phyloP scores from a whole-genome alignment of 768 basidiomycete species.

The Leccinum aurantiacum region DNA sequence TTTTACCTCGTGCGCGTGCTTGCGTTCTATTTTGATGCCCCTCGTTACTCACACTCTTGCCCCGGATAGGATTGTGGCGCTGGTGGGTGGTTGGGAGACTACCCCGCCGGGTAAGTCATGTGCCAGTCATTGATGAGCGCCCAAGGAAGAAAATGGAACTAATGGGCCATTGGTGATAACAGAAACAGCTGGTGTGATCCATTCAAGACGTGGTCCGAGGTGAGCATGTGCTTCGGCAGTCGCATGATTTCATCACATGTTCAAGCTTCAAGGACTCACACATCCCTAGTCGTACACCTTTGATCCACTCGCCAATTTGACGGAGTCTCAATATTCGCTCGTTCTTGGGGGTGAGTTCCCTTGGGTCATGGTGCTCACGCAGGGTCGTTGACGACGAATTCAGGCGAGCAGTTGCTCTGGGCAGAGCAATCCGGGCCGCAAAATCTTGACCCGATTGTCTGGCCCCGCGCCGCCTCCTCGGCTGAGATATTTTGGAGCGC shows the following conservation, averaged over 20 bases:
- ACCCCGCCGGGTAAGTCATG: constrained; percentile 31
- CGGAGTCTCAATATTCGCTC: constrained; percentile 33
- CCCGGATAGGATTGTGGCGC: constrained; percentile 43
- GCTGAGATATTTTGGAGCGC: constrained; percentile 60
- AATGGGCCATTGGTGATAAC: not conserved
- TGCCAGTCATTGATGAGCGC: not conserved
- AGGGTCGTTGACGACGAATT: constrained; percentile 2
- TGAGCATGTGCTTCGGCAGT: constrained; percentile 21
- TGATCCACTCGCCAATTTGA: constrained; percentile 48
- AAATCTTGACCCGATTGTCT: constrained; percentile 45
- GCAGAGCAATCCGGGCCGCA: constrained; percentile 44
- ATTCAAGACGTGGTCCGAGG: constrained; percentile 52
- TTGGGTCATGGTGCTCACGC: not conserved
- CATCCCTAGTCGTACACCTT: constrained; percentile 43
- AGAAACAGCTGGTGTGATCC: constrained; percentile 51
- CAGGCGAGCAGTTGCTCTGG: constrained; percentile 45
- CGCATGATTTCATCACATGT: constrained; percentile 8
- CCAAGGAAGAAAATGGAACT: not conserved
- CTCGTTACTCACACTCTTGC: not conserved
- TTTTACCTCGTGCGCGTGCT: constrained; percentile 45
- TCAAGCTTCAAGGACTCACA: not conserved
- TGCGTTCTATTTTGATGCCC: not conserved
- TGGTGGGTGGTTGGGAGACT: constrained; percentile 45
- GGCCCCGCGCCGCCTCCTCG: constrained; percentile 48
- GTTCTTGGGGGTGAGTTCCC: constrained; percentile 37